A percentile compares a stretch with the other conserved stretches of the same genome.
Conservation (phyloP, 2,329 filamentous ascomycete genomes). For the Phialemoniopsis sp. region DNA sequence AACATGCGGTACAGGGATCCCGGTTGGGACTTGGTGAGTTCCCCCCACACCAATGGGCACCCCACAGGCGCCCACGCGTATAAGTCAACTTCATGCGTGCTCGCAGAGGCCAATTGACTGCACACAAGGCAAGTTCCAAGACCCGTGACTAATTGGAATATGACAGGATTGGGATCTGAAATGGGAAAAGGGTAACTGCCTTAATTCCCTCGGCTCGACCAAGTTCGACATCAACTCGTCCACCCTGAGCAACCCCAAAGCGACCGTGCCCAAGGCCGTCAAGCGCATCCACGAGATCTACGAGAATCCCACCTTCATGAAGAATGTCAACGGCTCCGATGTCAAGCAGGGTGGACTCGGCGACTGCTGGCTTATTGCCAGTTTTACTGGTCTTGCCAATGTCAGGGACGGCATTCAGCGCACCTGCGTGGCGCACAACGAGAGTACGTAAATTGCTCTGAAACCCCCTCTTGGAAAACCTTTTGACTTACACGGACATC, state of each 20-base stretch:
- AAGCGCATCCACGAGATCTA: constrained; percentile 74
- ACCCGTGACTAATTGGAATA: constrained; percentile 3
- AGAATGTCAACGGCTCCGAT: constrained; percentile 64
- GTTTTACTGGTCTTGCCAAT: constrained; percentile 71
- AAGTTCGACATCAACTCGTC: constrained; percentile 47
- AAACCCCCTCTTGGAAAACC: constrained; percentile 13
- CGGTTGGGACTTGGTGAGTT: constrained; percentile 50
- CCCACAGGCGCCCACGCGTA: too few species aligned
- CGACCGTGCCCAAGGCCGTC: constrained; percentile 64
- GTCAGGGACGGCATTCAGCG: constrained; percentile 66
- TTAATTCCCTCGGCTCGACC: constrained; percentile 46
- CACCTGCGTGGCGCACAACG: constrained; percentile 72
- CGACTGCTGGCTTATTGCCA: constrained; percentile 83
- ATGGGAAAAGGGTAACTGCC: constrained; percentile 52
- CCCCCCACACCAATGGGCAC: constrained; percentile 12
- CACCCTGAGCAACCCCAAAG: constrained; percentile 39
- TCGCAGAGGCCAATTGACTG: too few species aligned
- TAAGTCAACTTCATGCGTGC: too few species aligned
- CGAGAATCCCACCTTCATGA: constrained; percentile 66
- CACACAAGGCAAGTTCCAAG: too few species aligned
- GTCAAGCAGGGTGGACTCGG: constrained; percentile 74
- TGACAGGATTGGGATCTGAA: constrained; percentile 63
- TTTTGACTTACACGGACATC: constrained; percentile 12
- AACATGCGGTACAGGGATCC: constrained; percentile 78
- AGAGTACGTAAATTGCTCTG: constrained; percentile 43